A percentile compares a stretch with the other conserved stretches of the same genome.
These are phyloP conservation scores for Globisporangium ultimum DNA, from an alignment of 352 stramenopile genomes.

Conservation along the genomic window DNA sequence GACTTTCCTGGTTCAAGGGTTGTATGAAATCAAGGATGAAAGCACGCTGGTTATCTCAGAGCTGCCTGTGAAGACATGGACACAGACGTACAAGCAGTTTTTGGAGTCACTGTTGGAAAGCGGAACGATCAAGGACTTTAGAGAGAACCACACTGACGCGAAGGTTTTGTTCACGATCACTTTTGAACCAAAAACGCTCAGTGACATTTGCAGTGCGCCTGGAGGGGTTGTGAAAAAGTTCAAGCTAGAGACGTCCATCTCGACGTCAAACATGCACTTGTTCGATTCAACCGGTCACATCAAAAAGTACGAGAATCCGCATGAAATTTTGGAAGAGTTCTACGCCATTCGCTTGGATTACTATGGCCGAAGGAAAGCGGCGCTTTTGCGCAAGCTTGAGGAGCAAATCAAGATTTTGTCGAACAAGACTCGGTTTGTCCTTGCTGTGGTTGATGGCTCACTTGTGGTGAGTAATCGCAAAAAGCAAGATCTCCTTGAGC, in stretches of 20 bases:
- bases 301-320: constrained; percentile 90
- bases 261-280: constrained; percentile 97
- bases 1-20: constrained; percentile 84
- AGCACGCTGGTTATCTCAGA: constrained; percentile 95
- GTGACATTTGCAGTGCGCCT: constrained; percentile 58
- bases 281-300: constrained; percentile 92
- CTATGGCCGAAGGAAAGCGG: constrained; percentile 92
- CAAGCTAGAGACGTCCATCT: constrained; percentile 93
- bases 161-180: constrained; percentile 90
- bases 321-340: constrained; percentile 94
- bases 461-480: constrained; percentile 94
- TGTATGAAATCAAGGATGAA: constrained; percentile 80
- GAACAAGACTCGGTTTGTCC: constrained; percentile 96
- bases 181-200: constrained; percentile 68
- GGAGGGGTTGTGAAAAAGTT: constrained; percentile 93
- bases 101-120: constrained; percentile 90
- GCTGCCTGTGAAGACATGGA: constrained; percentile 96
- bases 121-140: constrained; percentile 89
- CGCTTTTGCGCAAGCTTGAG: constrained; percentile 85
- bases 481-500: constrained; percentile 90
- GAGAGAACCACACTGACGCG: constrained; percentile 92
- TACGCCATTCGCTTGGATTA: constrained; percentile 90
- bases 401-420: constrained; percentile 89
- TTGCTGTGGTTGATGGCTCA: constrained; percentile 89
- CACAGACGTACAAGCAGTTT: constrained; percentile 95